These are phyloP conservation scores for Candida anutae DNA, from an alignment of 1,139 yeast genomes.

Conservation along the genomic window DNA sequence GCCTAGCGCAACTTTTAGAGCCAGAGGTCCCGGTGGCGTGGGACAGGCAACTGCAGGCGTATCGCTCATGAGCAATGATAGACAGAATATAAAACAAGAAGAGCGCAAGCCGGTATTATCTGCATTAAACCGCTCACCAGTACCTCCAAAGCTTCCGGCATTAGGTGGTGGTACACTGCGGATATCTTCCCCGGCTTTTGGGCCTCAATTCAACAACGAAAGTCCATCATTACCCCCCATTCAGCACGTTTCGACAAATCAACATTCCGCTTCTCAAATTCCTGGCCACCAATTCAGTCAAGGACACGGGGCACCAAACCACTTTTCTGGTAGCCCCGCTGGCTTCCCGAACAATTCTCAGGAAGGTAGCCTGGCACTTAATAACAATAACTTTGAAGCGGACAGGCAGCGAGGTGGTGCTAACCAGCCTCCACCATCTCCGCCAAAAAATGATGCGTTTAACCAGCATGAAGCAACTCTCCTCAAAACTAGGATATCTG, in stretches of 20 bases:
- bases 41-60: constrained; percentile 13
- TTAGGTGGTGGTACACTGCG: constrained; percentile 10
- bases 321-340: constrained; percentile 2
- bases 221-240: not conserved
- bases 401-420: constrained; percentile 8
- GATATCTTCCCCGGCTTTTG: constrained; percentile 34
- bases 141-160: constrained; percentile 27
- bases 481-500: constrained; percentile 73
- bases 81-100: constrained; percentile 6
- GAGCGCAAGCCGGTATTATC: constrained; percentile 1
- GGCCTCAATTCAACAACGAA: constrained; percentile 31
- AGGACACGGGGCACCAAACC: not conserved
- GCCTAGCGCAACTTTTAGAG: constrained; percentile 36
- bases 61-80: constrained; percentile 22
- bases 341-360: constrained; percentile 3
- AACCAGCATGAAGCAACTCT: constrained; percentile 38
- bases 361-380: constrained; percentile 3
- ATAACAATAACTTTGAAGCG: constrained; percentile 9
- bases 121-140: constrained; percentile 15
- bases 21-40: constrained; percentile 3
- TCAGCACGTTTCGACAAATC: not conserved
- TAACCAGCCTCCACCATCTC: constrained; percentile 10
- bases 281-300: not conserved
- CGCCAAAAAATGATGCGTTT: constrained; percentile 7
- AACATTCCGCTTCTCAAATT: not conserved